phyloP scores from a whole-genome alignment of 108 stramenopile genomes.

The Conticribra weissflogii region DNA sequence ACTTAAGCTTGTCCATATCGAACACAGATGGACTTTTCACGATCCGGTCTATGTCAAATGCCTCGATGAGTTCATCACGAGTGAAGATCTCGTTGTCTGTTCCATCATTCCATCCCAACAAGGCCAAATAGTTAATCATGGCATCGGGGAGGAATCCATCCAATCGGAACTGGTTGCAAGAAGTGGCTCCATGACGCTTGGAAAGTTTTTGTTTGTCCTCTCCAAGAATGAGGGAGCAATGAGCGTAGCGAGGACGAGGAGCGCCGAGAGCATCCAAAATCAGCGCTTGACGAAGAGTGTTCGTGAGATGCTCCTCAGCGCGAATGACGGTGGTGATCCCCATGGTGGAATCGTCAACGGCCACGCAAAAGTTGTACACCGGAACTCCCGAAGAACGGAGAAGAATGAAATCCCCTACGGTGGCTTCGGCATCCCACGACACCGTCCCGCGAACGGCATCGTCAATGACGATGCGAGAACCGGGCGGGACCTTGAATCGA shows the following conservation, averaged over 20 bases:
- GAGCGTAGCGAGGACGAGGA: slow-evolving; percentile 91
- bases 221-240: slow-evolving; percentile 96
- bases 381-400: slow-evolving; percentile 93
- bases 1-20: slow-evolving; percentile 95
- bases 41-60: slow-evolving; percentile 90
- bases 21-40: slow-evolving; percentile 96
- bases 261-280: slow-evolving; percentile 89
- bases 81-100: slow-evolving; percentile 96
- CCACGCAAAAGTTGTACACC: slow-evolving; percentile 99
- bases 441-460: slow-evolving; percentile 95
- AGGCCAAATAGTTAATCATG: slow-evolving; percentile 95
- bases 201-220: slow-evolving; percentile 96
- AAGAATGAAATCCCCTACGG: slow-evolving; percentile 97
- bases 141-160: slow-evolving; percentile 95
- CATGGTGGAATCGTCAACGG: slow-evolving; percentile 97
- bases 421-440: slow-evolving; percentile 95
- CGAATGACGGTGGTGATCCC: slow-evolving; percentile 96
- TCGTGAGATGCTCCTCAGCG: slow-evolving; percentile 98
- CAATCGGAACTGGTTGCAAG: slow-evolving; percentile 92
- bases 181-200: slow-evolving; percentile 97
- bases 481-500: slow-evolving; percentile 89
- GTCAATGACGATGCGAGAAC: slow-evolving; percentile 88
- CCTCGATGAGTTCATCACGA: slow-evolving; percentile 93
- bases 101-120: slow-evolving; percentile 98
- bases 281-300: slow-evolving; percentile 93